These are phyloP conservation scores for Aulographum hederae DNA, from an alignment of 2,329 filamentous ascomycete genomes.

Conservation along the genomic window DNA sequence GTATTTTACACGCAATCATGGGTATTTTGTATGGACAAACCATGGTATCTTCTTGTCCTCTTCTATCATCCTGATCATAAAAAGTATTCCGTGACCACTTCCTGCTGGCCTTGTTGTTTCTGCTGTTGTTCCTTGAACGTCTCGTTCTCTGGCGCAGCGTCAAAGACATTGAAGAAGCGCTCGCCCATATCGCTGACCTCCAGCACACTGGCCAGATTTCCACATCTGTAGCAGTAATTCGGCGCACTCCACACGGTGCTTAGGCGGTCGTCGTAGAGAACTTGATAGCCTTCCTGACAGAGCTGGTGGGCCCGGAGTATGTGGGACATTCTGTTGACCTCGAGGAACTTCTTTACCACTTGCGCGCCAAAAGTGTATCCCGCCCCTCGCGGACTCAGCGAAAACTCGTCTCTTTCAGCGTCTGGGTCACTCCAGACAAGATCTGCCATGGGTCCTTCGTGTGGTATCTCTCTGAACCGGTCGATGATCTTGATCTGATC, in stretches of 20 bases:
- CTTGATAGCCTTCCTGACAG: slow-evolving; percentile 94
- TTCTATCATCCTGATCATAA: no score
- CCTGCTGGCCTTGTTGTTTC: slow-evolving; percentile 43
- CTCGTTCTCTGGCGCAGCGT: slow-evolving; percentile 91
- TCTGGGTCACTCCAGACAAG: slow-evolving; percentile 97
- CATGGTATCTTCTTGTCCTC: no score
- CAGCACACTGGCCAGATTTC: slow-evolving; percentile 90
- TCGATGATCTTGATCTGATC: slow-evolving; percentile 99
- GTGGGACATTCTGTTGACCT: slow-evolving; percentile 94
- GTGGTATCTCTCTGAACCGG: slow-evolving; percentile 92
- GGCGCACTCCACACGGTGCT: slow-evolving; percentile 82
- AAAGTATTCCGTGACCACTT: slow-evolving; percentile 50
- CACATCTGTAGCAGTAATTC: slow-evolving; percentile 82
- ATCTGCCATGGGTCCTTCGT: slow-evolving; percentile 99
- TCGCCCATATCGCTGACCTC: slow-evolving; percentile 90
- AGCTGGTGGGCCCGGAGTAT: slow-evolving; percentile 96
- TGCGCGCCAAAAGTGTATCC: slow-evolving; percentile 97
- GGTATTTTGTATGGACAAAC: no score
- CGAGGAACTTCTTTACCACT: slow-evolving; percentile 94
- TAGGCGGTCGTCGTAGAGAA: slow-evolving; percentile 83
- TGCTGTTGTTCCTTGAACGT: slow-evolving; percentile 66
- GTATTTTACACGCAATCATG: no score
- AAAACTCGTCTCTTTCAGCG: slow-evolving; percentile 94
- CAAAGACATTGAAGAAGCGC: slow-evolving; percentile 94
- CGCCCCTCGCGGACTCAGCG: slow-evolving; percentile 76